phyloP scores from a whole-genome alignment of 495 filamentous ascomycete genomes.

The Tuber calosporum region DNA sequence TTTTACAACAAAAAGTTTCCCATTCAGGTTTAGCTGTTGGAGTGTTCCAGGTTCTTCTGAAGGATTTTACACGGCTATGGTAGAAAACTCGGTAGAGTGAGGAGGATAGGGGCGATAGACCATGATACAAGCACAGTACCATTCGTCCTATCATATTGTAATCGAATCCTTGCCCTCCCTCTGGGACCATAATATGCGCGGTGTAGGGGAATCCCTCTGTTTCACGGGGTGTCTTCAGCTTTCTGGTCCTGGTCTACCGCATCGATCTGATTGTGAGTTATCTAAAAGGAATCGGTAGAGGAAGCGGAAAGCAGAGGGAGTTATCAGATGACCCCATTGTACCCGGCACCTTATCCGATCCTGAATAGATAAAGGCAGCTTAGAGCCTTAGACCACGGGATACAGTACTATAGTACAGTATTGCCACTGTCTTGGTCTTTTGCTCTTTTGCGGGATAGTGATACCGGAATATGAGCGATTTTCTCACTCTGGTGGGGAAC shows the following conservation, averaged over 20 bases:
- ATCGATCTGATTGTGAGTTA: constrained; percentile 18
- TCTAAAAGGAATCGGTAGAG: constrained; percentile 31
- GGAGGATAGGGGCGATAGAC: too few relatives aligned
- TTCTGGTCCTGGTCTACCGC: background rate
- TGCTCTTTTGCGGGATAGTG: constrained; percentile 2
- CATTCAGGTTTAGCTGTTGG: too few relatives aligned
- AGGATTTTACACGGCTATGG: too few relatives aligned
- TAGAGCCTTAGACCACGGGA: background rate
- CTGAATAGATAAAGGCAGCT: background rate
- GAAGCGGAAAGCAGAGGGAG: background rate
- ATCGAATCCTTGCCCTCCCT: too few relatives aligned
- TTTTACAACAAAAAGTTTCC: too few relatives aligned
- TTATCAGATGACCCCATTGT: constrained; percentile 34
- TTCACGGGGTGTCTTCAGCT: background rate
- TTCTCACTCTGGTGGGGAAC: constrained; percentile 1
- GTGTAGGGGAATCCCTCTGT: too few relatives aligned
- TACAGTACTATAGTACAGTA: too few relatives aligned
- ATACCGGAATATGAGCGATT: constrained; percentile 26
- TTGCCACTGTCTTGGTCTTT: background rate
- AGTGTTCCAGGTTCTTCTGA: too few relatives aligned
- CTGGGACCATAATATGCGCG: too few relatives aligned
- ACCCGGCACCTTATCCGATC: background rate
- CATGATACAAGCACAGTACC: too few relatives aligned
- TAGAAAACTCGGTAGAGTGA: too few relatives aligned
- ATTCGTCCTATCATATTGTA: too few relatives aligned